These are phyloP conservation scores for Entomortierella parvispora DNA, from an alignment of 192 early-diverging fungal genomes.

Conservation along the genomic window DNA sequence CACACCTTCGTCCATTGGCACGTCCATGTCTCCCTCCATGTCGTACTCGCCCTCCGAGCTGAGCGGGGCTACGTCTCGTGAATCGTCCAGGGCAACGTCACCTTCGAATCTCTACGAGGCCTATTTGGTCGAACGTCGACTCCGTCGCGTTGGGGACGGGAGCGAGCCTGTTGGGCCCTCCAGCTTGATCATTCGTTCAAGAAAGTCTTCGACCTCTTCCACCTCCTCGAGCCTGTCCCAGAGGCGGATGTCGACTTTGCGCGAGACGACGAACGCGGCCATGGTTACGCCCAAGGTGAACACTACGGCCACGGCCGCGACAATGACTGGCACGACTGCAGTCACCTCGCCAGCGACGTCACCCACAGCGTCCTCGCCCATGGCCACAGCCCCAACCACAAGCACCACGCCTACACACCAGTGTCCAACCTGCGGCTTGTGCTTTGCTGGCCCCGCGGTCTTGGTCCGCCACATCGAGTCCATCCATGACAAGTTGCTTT, in stretches of 20 bases:
- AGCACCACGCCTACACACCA: constrained; percentile 14
- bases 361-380: neutral
- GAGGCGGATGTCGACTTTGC: constrained; percentile 32
- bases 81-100: constrained; percentile 39
- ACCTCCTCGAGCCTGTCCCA: constrained; percentile 32
- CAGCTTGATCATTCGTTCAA: constrained; percentile 17
- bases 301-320: neutral
- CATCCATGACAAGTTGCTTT: constrained; percentile 46
- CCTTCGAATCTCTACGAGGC: constrained; percentile 9
- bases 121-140: constrained; percentile 14
- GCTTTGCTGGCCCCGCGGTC: constrained; percentile 45
- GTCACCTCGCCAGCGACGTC: constrained; percentile 2
- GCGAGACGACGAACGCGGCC: constrained; percentile 9
- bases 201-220: constrained; percentile 35
- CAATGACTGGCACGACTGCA: neutral
- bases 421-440: constrained; percentile 24
- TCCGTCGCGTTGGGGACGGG: neutral
- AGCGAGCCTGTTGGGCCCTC: constrained; percentile 5
- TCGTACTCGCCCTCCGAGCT: constrained; percentile 17
- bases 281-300: neutral
- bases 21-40: constrained; percentile 26
- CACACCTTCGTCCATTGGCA: constrained; percentile 28
- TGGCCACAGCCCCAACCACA: neutral
- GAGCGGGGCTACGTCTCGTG: constrained; percentile 1
- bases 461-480: constrained; percentile 42